Conservation (phyloP, 192 early-diverging fungal species). For the Phycomyces nitens region DNA sequence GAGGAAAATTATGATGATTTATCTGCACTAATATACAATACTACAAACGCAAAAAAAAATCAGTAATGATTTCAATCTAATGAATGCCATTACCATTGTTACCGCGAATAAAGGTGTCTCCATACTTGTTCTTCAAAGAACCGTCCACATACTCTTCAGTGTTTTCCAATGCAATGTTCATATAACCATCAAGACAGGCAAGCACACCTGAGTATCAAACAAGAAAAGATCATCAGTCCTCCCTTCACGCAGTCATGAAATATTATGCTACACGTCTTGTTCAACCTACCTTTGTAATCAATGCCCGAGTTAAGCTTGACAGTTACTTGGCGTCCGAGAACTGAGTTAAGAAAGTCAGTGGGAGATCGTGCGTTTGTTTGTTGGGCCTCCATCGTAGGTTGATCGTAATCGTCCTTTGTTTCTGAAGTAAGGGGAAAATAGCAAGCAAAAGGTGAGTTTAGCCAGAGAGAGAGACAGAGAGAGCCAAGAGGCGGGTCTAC, state of each 20-base stretch:
- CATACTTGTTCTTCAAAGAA: constrained; percentile 87
- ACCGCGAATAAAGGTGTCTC: constrained; percentile 95
- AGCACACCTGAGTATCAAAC: constrained; percentile 58
- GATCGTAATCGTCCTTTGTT: not conserved
- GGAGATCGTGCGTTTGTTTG: constrained; percentile 57
- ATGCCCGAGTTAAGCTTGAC: constrained; percentile 96
- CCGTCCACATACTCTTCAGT: constrained; percentile 96
- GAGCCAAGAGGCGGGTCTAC: not conserved
- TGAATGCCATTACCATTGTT: constrained; percentile 73
- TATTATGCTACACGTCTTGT: not conserved
- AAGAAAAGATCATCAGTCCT: not conserved
- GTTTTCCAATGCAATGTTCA: constrained; percentile 97
- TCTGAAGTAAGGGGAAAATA: not conserved
- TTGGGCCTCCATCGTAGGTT: constrained; percentile 13
- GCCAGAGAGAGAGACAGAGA: not conserved
- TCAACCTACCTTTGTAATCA: constrained; percentile 82
- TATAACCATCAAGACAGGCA: constrained; percentile 92
- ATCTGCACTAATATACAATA: constrained; percentile 60
- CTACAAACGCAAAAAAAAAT: constrained; percentile 24
- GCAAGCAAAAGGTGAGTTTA: not conserved
- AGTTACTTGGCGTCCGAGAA: constrained; percentile 81
- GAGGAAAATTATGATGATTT: constrained; percentile 20
- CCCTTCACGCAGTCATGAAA: not conserved
- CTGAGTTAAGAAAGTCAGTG: constrained; percentile 83
- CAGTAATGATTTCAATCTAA: not conserved